Evolutionary conservation across 768 basidiomycete genomes (phyloP), one percentile per base, ranked within the genome.

Genomic region (Phylloporus sp.): DNA sequence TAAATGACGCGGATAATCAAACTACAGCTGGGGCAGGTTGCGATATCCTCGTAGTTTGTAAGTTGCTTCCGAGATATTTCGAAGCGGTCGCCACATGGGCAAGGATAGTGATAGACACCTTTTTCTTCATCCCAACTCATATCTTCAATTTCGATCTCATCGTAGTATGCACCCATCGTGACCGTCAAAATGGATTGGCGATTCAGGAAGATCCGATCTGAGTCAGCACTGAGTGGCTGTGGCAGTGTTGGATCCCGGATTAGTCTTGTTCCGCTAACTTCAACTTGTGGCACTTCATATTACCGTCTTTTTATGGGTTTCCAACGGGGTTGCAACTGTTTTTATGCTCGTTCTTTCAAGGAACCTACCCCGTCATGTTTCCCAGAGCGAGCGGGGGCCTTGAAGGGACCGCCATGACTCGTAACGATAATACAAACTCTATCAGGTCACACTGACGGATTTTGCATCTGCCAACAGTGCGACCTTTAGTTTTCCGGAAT

Each of bases 131-230:
- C 93, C 91, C 91, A 97, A 15, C 73, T 80, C 86, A 97, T 95
- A 63, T 97, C 95, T 65, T 97, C 95, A 47, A 97, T 97, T 67
- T 97, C 94, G 24, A 97, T 84, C 70, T 97, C 95, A 75, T 97
- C 94, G 76, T 97, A 95, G 70, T 89, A 92, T 20, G 86, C 85
- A 15, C 84, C 87, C 89, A 91, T 91, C 5, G 20, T 42, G 54
- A 20, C 15, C 23, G 32, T 15, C 11, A 38, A 38, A 9, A 20
- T 39, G 38, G n/a, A n/a, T n/a, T n/a, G n/a, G n/a, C 22, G 38
- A 39, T 39, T 39, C 13, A 10, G 26, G 10, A 26, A 6, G 28
- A 49, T 23, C 16, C 41, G 26, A 12, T 40, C 27, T 41, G 48
- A 54, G 44, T 57, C 56, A 57, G 52, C 49, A 12, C 5, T n/a